Evolutionary conservation across 2,329 filamentous ascomycete species (phyloP).

Genomic region (Trichophyton schoenleinii): DNA sequence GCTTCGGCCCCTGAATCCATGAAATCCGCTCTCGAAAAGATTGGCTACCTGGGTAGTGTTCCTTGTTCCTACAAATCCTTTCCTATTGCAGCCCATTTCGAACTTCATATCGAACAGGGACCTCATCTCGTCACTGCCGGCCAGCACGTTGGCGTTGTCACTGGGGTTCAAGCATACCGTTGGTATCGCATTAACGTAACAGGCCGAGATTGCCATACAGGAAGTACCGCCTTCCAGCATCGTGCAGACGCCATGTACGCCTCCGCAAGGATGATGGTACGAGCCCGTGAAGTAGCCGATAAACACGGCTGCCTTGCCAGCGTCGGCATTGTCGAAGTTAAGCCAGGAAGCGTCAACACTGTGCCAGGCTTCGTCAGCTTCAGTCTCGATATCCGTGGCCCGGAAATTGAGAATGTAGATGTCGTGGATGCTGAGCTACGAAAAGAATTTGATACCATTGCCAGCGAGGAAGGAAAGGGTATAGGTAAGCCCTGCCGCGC

Average conservation of each 20-base stretch:
- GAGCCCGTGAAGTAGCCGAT: conserved; percentile 51
- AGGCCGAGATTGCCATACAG: conserved; percentile 60
- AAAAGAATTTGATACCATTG: conserved; percentile 48
- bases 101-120: conserved; percentile 76
- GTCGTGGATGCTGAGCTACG: conserved; percentile 46
- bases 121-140: conserved; percentile 55
- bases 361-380: conserved; percentile 57
- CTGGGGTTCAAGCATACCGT: conserved; percentile 60
- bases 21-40: conserved; percentile 56
- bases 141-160: conserved; percentile 56
- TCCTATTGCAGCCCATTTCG: conserved; percentile 65
- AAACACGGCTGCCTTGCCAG: conserved; percentile 50
- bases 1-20: conserved; percentile 49
- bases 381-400: conserved; percentile 54
- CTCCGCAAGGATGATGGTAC: conserved; percentile 54
- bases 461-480: conserved; percentile 43
- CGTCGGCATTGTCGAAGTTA: conserved; percentile 55
- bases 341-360: conserved; percentile 60
- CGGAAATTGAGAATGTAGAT: conserved; percentile 43
- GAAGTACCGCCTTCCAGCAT: conserved; percentile 56
- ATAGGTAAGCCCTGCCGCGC: conserved; percentile 42
- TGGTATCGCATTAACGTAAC: conserved; percentile 58
- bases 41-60: conserved; percentile 53
- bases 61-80: conserved; percentile 46
- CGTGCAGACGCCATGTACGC: conserved; percentile 57